Conservation (phyloP, 1,284 basidiomycete genomes). For the Pascua guehoae region DNA sequence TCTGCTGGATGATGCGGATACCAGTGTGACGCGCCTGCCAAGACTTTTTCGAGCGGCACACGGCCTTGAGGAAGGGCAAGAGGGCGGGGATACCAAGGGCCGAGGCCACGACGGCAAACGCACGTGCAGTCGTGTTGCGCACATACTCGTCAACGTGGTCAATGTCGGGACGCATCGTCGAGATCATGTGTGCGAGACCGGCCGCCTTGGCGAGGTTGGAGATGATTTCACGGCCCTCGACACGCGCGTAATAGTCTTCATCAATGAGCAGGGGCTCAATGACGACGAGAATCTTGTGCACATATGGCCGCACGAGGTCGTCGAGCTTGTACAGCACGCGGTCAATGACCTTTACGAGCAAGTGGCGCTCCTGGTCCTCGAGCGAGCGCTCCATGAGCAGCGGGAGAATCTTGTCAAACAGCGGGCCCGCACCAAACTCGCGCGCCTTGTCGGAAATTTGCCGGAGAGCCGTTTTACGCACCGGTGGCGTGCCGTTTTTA, state of each 20-base stretch:
- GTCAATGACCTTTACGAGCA: constrained; percentile 99
- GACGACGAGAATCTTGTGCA: constrained; percentile 99
- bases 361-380: constrained; percentile 97
- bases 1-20: constrained; percentile 98
- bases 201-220: constrained; percentile 98
- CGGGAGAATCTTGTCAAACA: constrained; percentile 98
- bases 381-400: constrained; percentile 98
- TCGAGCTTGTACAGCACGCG: constrained; percentile 98
- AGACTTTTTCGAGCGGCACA: constrained; percentile 97
- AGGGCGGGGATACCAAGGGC: constrained; percentile 96
- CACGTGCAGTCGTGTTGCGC: constrained; percentile 96
- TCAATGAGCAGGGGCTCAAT: constrained; percentile 99
- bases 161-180: constrained; percentile 99
- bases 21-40: constrained; percentile 99
- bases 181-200: constrained; percentile 99
- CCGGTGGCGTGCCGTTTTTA: constrained; percentile 98
- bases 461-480: constrained; percentile 92
- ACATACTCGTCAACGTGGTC: constrained; percentile 99
- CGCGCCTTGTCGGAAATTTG: constrained; percentile 99
- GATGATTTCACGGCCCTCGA: constrained; percentile 99
- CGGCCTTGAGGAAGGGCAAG: constrained; percentile 95
- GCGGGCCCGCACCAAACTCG: constrained; percentile 96
- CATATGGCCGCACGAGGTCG: constrained; percentile 96
- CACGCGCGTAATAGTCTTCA: constrained; percentile 98
- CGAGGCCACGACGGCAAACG: constrained; percentile 98